These are phyloP conservation scores for Candida boidinii DNA, from an alignment of 805 yeast genomes.

Conservation along the genomic window DNA sequence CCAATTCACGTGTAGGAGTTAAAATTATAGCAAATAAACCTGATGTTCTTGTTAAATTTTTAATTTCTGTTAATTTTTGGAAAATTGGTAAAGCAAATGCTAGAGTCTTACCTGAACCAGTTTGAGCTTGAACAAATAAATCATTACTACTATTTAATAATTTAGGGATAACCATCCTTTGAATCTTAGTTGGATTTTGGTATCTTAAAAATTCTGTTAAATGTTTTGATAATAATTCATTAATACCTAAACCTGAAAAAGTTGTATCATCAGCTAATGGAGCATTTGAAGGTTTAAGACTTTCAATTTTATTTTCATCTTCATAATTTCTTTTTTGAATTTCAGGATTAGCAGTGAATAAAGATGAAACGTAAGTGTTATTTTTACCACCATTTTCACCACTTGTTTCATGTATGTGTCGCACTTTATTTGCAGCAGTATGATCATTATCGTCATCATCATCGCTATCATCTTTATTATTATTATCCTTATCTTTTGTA, in stretches of 20 bases:
- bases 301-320: constrained; percentile 22
- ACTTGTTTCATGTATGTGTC: constrained; percentile 36
- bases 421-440: constrained; percentile 27
- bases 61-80: constrained; percentile 55
- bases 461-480: constrained; percentile 14
- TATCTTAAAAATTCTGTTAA: constrained; percentile 48
- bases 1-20: constrained; percentile 93
- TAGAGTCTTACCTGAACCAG: constrained; percentile 96
- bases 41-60: constrained; percentile 45
- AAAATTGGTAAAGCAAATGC: constrained; percentile 82
- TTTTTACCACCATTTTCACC: constrained; percentile 48
- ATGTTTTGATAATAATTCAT: constrained; percentile 41
- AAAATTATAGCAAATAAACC: constrained; percentile 87
- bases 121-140: constrained; percentile 88
- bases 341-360: constrained; percentile 67
- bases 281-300: constrained; percentile 66
- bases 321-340: constrained; percentile 29
- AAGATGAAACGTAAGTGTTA: constrained; percentile 72
- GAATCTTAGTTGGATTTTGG: constrained; percentile 77
- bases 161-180: constrained; percentile 69
- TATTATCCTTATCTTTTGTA: constrained; percentile 6
- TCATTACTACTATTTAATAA: constrained; percentile 28
- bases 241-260: constrained; percentile 66
- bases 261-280: constrained; percentile 65
- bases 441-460: constrained; percentile 11